These are phyloP conservation scores for Lachancea sp. DNA, from an alignment of 805 yeast species.

Conservation along the genomic window DNA sequence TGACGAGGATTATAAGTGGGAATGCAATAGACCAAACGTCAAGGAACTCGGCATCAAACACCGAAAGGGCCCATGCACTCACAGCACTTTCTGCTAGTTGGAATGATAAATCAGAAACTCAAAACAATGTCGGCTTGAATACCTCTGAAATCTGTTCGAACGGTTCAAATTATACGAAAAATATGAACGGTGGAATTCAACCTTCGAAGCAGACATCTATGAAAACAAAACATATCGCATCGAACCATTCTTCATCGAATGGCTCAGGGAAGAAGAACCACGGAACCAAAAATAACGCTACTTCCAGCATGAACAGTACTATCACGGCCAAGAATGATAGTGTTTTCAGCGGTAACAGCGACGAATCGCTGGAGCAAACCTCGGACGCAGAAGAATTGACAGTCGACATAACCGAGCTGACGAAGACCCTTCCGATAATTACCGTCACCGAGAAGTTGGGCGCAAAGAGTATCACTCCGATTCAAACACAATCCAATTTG, in stretches of 20 bases:
- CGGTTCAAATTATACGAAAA: not conserved
- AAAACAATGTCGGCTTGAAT: not conserved
- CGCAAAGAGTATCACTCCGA: slow-evolving; percentile 13
- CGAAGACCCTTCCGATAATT: slow-evolving; percentile 20
- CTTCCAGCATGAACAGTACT: slow-evolving; percentile 3
- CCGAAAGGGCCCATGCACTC: not conserved
- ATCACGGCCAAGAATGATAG: slow-evolving; percentile 4
- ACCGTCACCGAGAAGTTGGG: slow-evolving; percentile 22
- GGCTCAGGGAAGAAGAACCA: not conserved
- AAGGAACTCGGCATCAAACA: not conserved
- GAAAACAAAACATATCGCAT: not conserved
- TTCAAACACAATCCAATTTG: slow-evolving; percentile 23
- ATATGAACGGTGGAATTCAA: not conserved
- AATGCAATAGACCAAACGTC: not conserved
- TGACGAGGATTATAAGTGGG: slow-evolving; percentile 25
- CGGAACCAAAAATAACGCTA: not conserved
- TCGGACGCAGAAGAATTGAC: slow-evolving; percentile 11
- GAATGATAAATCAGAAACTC: not conserved
- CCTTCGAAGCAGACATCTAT: not conserved
- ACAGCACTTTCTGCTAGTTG: not conserved
- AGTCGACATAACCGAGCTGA: slow-evolving; percentile 18
- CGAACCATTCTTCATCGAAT: not conserved
- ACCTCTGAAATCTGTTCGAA: not conserved
- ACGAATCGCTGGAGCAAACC: slow-evolving; percentile 2
- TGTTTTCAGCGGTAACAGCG: slow-evolving; percentile 3